Evolutionary conservation across 192 early-diverging fungal genomes (phyloP).

Genomic region (Lobosporangium transversale): DNA sequence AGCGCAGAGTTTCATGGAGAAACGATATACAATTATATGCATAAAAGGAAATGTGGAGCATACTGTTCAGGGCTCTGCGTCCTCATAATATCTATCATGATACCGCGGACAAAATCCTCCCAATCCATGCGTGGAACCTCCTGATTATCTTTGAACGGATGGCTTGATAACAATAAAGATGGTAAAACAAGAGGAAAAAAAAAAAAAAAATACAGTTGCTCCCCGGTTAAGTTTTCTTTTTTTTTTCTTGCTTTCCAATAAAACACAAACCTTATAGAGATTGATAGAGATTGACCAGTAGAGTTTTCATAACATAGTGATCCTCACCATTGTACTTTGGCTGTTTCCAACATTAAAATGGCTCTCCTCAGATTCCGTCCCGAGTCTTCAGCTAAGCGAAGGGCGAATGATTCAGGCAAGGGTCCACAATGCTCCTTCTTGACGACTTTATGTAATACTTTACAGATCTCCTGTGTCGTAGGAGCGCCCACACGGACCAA

Average conservation of each 20-base stretch:
- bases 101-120: slow-evolving; percentile 80
- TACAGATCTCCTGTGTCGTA: slow-evolving; percentile 72
- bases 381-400: slow-evolving; percentile 72
- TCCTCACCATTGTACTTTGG: slow-evolving; percentile 73
- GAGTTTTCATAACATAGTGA: neutral
- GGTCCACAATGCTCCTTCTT: slow-evolving; percentile 77
- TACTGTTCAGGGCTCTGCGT: slow-evolving; percentile 82
- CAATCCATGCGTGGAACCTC: slow-evolving; percentile 82
- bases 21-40: neutral
- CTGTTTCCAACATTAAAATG: slow-evolving; percentile 90
- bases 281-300: too few species aligned
- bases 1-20: neutral
- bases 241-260: too few species aligned
- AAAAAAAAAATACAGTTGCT: too few species aligned
- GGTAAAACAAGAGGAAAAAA: too few species aligned
- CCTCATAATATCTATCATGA: slow-evolving; percentile 74
- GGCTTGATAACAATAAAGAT: too few species aligned
- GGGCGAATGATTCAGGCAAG: slow-evolving; percentile 70
- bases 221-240: too few species aligned
- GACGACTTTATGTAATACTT: slow-evolving; percentile 79
- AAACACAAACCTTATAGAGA: too few species aligned
- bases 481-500: slow-evolving; percentile 89
- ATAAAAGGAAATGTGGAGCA: neutral
- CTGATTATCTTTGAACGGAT: slow-evolving; percentile 60
- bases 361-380: slow-evolving; percentile 89